Conservation (phyloP, 352 stramenopile genomes). For the Elongisporangium anandrum region DNA sequence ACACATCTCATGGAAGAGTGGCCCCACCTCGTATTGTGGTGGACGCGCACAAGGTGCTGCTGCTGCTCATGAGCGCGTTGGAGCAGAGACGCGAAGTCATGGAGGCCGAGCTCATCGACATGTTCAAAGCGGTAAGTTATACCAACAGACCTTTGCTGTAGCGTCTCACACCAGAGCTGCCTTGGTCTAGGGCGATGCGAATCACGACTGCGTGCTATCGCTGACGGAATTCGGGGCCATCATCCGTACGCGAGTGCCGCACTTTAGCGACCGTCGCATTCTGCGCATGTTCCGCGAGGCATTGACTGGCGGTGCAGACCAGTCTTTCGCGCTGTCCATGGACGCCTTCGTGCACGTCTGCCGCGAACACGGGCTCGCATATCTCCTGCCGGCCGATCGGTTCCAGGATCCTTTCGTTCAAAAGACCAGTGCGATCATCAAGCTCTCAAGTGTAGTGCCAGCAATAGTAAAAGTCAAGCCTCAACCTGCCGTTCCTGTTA, state of each 20-base stretch:
- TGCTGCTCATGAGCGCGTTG: constrained; percentile 51
- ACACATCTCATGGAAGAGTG: constrained; percentile 6
- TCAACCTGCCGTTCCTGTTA: not conserved
- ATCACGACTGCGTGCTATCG: constrained; percentile 67
- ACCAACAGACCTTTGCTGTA: too few species aligned
- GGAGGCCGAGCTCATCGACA: constrained; percentile 35
- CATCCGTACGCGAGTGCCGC: constrained; percentile 40
- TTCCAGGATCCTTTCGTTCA: constrained; percentile 44
- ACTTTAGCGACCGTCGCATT: constrained; percentile 66
- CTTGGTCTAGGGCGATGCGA: constrained; percentile 47
- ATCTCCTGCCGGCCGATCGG: constrained; percentile 53
- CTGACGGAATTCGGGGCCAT: constrained; percentile 68
- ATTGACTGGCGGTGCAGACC: constrained; percentile 50
- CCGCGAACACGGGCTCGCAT: constrained; percentile 65
- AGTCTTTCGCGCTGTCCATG: constrained; percentile 74
- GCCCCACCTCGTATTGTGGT: constrained; percentile 40
- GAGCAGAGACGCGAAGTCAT: constrained; percentile 54
- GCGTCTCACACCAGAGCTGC: not conserved
- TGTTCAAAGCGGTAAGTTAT: constrained; percentile 49
- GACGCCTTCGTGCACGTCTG: constrained; percentile 64
- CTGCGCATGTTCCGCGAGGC: constrained; percentile 77
- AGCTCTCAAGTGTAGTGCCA: not conserved
- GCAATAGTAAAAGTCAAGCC: not conserved
- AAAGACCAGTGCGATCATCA: not conserved
- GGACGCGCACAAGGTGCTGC: constrained; percentile 52